Base-by-base conservation (phyloP, 106 monocot species). In the Posidonia australis region DNA sequence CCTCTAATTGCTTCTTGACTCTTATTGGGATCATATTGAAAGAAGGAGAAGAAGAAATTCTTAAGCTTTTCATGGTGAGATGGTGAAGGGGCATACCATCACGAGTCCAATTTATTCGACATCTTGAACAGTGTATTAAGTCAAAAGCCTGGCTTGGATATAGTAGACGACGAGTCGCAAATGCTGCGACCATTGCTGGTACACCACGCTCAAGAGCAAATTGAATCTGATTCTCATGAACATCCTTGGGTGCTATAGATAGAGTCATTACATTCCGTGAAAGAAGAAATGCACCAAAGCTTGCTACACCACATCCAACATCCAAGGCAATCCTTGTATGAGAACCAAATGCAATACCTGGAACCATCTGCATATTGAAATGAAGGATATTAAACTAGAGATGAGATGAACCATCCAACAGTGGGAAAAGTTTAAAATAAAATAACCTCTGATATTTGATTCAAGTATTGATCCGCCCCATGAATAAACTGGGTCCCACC, bases 121-220 rank as follows among this genome's bases (percentile, higher is more conserved):
- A 93, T 71, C 93, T 85, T 70, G 93, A 93, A 51, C 93, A 89
- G 79, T 93, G 93, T 63, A 89, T 77, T 22, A 93, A 66, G 55
- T 93, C 89, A 81, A 93, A 93, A 61, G 93, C 88, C 65, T 89
- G 89, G 69, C 93, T 89, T 62, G 89, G 85, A 71, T 83, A 93
- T 25, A 56, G 27, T 31, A 93, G 46, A n/a, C 93, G 70, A 25
- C 27, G 82, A 44, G 88, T 83, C 75, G 93, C 88, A 85, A 89
- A 89, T 71, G 81, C 85, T 68, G 89, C 89, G 19, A 86, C 76
- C 93, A 93, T 89, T 16, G 89, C 89, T 69, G 93, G 89, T 28
- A 93, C 88, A 52, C 89, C 86, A 72, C 89, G 93, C 52, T 93
- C 93, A 51, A 93, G 89, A 70, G 89, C 93, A 86, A 93, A 89